Evolutionary conservation across 768 basidiomycete species (phyloP).

Genomic region (Neoboletus brunneissimus): DNA sequence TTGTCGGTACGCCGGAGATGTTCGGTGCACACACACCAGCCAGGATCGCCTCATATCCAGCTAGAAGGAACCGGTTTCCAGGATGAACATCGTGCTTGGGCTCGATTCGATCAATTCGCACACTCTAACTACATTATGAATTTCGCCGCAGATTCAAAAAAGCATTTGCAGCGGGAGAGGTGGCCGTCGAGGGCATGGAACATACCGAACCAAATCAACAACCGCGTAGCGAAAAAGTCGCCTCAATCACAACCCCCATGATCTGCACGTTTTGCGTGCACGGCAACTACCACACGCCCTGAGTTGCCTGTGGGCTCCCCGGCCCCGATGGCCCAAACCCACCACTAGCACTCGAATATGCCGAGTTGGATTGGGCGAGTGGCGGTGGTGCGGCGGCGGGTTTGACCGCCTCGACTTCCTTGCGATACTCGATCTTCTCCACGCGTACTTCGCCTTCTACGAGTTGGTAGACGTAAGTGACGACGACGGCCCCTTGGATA

Average conservation of each 20-base stretch:
- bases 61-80: no score
- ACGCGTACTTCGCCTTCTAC: constrained; percentile 93
- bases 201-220: background rate
- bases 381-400: constrained; percentile 21
- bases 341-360: constrained; percentile 28
- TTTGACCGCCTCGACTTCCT: constrained; percentile 47
- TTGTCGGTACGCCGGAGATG: background rate
- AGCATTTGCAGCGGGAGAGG: background rate
- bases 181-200: background rate
- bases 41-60: no score
- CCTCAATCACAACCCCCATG: background rate
- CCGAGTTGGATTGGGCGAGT: constrained; percentile 31
- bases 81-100: background rate
- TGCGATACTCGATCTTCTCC: constrained; percentile 84
- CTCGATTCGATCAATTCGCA: background rate
- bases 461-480: constrained; percentile 95
- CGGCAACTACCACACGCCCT: constrained; percentile 26
- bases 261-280: background rate
- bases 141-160: background rate
- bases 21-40: constrained; percentile 9
- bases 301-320: constrained; percentile 26
- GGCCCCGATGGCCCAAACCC: constrained; percentile 23
- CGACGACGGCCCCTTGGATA: constrained; percentile 93
- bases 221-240: background rate
- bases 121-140: background rate